Base-by-base conservation (phyloP, 2,329 filamentous ascomycete species). In the Ascocoryne sarcoides region DNA sequence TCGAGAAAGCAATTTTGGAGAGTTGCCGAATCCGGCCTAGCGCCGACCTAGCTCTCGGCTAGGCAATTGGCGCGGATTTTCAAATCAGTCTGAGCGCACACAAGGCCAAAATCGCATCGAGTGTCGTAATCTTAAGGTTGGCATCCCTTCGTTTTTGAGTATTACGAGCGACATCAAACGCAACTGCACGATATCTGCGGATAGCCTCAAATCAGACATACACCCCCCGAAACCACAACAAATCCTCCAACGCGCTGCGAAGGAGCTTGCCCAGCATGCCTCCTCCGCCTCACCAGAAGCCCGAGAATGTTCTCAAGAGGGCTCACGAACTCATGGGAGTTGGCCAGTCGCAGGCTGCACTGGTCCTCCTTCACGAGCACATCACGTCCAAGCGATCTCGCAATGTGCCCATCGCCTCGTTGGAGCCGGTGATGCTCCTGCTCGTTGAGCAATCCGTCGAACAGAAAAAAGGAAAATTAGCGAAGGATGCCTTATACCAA, bases 261-360 rank as follows among this genome's bases (percentile, higher is more conserved):
- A 43, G 47, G 46, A 49, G 47, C 43, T 41, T 50, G 47, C 47
- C 51, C 49, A 57, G 35, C 42, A 59, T 60, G 92, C 87, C 92
- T 73, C 92, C 92, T 64, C 89, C 57, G 18, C 89, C 70, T 84
- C 88, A 96, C 66, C 89, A 92, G 65, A 94, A 94, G 69, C 92
- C 92, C 62, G 92, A 98, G 74, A 98, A 98, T 82, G 89, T 95
- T 64, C 81, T 96, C 65, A 95, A 95, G 79, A 82, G 92, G 66
- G 92, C 92, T 50, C 84, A 96, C 68, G 92, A 98, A 75, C 86
- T 98, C 68, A 95, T 96, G 71, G 92, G 88, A 62, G 92, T 98
- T 61, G 84, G 85, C 64, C 92, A 98, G 77, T 75, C 84, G 56
- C 79, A 85, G 58, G 90, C 92, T 60, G 92, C 92, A 63, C 75